These are phyloP conservation scores for Populus davidiana DNA, from an alignment of 345 rosid genomes.

Conservation along the genomic window DNA sequence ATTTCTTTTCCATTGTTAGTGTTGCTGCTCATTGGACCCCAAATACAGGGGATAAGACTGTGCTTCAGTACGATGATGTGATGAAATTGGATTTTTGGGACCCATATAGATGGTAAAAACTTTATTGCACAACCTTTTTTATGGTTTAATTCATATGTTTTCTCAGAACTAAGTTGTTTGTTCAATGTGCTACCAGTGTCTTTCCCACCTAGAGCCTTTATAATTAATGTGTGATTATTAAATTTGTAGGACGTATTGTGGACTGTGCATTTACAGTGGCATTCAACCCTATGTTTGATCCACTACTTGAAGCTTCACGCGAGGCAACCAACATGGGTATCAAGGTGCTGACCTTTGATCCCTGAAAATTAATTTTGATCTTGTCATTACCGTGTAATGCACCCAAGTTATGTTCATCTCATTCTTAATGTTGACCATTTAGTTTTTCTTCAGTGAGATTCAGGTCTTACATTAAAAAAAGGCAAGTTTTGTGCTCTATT, in stretches of 20 bases:
- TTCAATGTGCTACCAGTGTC: not conserved
- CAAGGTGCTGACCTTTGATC: slow-evolving; percentile 50
- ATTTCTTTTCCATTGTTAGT: slow-evolving; percentile 40
- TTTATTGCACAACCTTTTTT: not conserved
- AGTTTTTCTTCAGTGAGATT: not conserved
- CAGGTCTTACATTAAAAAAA: not conserved
- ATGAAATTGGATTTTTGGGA: slow-evolving; percentile 98
- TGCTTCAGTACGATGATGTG: slow-evolving; percentile 93
- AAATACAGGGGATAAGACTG: slow-evolving; percentile 90
- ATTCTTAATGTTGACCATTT: not conserved
- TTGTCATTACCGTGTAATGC: not conserved
- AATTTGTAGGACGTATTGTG: slow-evolving; percentile 66
- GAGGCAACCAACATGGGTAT: slow-evolving; percentile 97
- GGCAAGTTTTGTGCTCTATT: too few relatives aligned
- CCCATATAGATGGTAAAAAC: slow-evolving; percentile 80
- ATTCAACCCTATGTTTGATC: slow-evolving; percentile 94
- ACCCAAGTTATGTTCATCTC: not conserved
- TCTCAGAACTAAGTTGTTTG: not conserved
- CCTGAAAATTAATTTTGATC: not conserved
- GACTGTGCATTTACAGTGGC: slow-evolving; percentile 98
- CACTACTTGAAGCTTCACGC: slow-evolving; percentile 87
- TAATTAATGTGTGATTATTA: slow-evolving; percentile 24
- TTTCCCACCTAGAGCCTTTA: slow-evolving; percentile 5
- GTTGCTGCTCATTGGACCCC: slow-evolving; percentile 99
- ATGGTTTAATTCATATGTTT: not conserved